Base-by-base conservation (phyloP, 257 asterid genomes). In the Dorcoceras hygrometricum region DNA sequence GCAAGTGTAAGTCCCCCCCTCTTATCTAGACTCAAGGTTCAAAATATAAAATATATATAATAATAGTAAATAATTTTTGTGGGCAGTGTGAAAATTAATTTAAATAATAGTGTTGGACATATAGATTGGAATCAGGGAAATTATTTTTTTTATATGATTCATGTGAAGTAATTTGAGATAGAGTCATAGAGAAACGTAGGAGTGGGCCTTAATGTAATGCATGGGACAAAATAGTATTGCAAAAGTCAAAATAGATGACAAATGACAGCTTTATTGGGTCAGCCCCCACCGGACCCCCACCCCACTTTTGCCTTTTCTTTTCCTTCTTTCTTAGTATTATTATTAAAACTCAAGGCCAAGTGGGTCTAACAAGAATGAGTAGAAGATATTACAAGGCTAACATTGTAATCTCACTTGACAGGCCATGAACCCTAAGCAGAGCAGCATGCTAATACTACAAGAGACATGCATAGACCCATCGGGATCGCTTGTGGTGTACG, bases 401-500 rank as follows among this genome's bases (percentile, higher is more conserved):
- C 4, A 39, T 39, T 39, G 18, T 39, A 0, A 8, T 39, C 14
- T 39, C 6, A 39, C 51, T 39, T 63, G 75, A 67, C 23, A 83
- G 88, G 80, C 88, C 1, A 72, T 78, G 75, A 80, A 71, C 57
- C 25, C 88, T 3, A 80, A 78, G 73, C 88, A 83, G 79, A 78
- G 84, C 34, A 83, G 84, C 67, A 83, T 83, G 88, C 53, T 83
- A 75, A 80, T 83, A 62, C 84, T 83, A 5, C 86, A 83, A 66
- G 88, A 83, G 60, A 83, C 88, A 1, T 71, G 86, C 81, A 77
- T 70, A 54, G 84, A 78, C 74, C 74, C 77, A 19, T 74, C 86
- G 8, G 88, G 84, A 31, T 81, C 88, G 73, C 83, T 78, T 50
- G 86, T 83, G 11, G 88, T 83, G n/a, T 83, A 83, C 76, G 88